These are phyloP conservation scores for Clavispora carvajalis DNA, from an alignment of 805 yeast genomes.

Conservation along the genomic window DNA sequence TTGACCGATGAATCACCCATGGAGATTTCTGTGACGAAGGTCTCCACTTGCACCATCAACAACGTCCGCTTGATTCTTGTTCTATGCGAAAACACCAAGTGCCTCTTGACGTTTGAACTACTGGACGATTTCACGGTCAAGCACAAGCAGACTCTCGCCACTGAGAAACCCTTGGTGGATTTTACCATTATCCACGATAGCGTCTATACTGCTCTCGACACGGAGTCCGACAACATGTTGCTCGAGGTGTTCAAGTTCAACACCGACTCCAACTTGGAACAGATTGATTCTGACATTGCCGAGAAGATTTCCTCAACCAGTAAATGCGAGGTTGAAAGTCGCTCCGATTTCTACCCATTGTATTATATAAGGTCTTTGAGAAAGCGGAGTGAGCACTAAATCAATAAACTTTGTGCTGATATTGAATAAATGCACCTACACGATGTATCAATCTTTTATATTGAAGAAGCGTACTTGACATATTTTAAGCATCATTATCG, in stretches of 20 bases:
- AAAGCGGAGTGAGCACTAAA: conserved; percentile 58
- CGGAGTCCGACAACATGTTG: conserved; percentile 22
- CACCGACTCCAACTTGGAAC: conserved; percentile 16
- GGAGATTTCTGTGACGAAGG: conserved; percentile 50
- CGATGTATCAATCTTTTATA: too few species aligned
- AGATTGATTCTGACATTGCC: conserved; percentile 12
- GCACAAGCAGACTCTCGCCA: conserved; percentile 26
- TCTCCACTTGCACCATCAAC: conserved; percentile 26
- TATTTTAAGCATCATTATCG: not conserved
- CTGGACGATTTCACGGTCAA: conserved; percentile 19
- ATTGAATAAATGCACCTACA: too few species aligned
- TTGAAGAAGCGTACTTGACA: too few species aligned
- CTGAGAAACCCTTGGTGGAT: conserved; percentile 24
- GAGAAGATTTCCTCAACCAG: conserved; percentile 21
- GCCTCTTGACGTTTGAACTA: conserved; percentile 35
- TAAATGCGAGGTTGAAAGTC: conserved; percentile 28
- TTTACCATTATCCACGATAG: conserved; percentile 17
- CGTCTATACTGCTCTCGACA: conserved; percentile 27
- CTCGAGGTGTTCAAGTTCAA: conserved; percentile 18
- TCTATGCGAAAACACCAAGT: conserved; percentile 48
- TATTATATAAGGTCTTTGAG: conserved; percentile 46
- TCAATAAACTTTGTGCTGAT: not conserved
- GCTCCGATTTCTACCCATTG: conserved; percentile 42
- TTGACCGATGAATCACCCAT: conserved; percentile 45
- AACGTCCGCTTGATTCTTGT: conserved; percentile 34